Evolutionary conservation across 2,329 filamentous ascomycete genomes (phyloP), one percentile per base, ranked within the genome.

Genomic region (Fusarium buharicum): DNA sequence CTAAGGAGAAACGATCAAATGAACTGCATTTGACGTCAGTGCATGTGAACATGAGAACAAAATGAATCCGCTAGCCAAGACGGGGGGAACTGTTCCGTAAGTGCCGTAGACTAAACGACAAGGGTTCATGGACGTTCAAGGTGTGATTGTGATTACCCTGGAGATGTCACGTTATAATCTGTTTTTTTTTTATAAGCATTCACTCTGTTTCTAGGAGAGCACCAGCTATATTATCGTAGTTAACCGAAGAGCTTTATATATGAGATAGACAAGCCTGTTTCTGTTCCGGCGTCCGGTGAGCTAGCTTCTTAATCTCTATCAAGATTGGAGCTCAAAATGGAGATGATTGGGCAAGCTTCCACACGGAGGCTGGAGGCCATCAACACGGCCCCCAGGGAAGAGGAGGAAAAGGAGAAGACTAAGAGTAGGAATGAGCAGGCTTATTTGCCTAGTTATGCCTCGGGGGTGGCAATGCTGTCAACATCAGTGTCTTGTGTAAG

Each of bases 11-110:
- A 34, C 27, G 18, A 50, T 39, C 39, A 38, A 34, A 18, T 36
- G 33, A 22, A 41, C 20, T 31, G n/a, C 28, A 37, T 59, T 66
- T 67, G 60, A 67, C 64, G 64, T 67, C 64, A 67, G 61, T 67
- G 64, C 62, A 54, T 52, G 10, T 45, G 44, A n/a, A 18, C 14
- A 27, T 38, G 34, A 31, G 43, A 62, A 28, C 30, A 33, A 50
- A 63, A 28, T 34, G 37, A 46, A 55, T 34, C 45, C 49, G 46
- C 53, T 59, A 57, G 54, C 59, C 54, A 55, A 18, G 36, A 46
- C 46, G 18, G 55, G 39, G 18, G 55, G 37, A 43, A 27, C 14
- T 20, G 11, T 43, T 50, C 37, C 16, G 30, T 17, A 38, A 14
- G 30, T 17, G 22, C 8, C 13, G 36, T 20, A 40, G 27, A 28